Conservation (phyloP, 1,139 yeast genomes). For the Dujonia santamariae region DNA sequence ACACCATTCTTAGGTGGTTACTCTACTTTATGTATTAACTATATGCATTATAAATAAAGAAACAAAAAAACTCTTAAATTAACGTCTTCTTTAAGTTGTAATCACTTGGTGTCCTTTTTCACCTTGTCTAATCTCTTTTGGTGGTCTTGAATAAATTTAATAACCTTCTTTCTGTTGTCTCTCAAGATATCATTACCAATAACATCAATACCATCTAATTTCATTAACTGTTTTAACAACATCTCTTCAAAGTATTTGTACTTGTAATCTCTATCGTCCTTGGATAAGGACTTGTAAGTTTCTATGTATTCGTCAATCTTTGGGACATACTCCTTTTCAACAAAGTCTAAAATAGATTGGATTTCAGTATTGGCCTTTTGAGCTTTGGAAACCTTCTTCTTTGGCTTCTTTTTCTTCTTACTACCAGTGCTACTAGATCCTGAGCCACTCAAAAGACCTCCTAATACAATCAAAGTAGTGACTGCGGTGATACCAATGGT, state of each 20-base stretch:
- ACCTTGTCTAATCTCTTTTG: slow-evolving; percentile 58
- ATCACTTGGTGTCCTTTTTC: slow-evolving; percentile 31
- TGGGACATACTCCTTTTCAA: slow-evolving; percentile 43
- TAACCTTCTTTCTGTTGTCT: slow-evolving; percentile 54
- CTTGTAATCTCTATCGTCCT: slow-evolving; percentile 45
- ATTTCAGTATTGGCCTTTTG: slow-evolving; percentile 42
- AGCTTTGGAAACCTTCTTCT: slow-evolving; percentile 42
- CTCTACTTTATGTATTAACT: not conserved
- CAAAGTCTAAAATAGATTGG: slow-evolving; percentile 39
- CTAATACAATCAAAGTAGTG: slow-evolving; percentile 23
- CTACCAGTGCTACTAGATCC: slow-evolving; percentile 9
- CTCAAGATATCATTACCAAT: slow-evolving; percentile 49
- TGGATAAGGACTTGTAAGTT: slow-evolving; percentile 28
- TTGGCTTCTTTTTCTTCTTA: slow-evolving; percentile 21
- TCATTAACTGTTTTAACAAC: slow-evolving; percentile 62
- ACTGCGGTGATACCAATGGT: slow-evolving; percentile 31
- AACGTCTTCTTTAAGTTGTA: not conserved
- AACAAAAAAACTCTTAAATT: not conserved
- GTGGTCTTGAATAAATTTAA: slow-evolving; percentile 57
- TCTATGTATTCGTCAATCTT: slow-evolving; percentile 41
- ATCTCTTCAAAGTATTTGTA: slow-evolving; percentile 62
- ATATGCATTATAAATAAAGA: not conserved
- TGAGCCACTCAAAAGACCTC: slow-evolving; percentile 3
- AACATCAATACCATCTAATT: slow-evolving; percentile 63
- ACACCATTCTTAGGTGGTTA: not conserved